A percentile compares a stretch with the other conserved stretches of the same genome.
Evolutionary conservation across 805 yeast genomes (phyloP).

Genomic region (Ogataea polymorpha): DNA sequence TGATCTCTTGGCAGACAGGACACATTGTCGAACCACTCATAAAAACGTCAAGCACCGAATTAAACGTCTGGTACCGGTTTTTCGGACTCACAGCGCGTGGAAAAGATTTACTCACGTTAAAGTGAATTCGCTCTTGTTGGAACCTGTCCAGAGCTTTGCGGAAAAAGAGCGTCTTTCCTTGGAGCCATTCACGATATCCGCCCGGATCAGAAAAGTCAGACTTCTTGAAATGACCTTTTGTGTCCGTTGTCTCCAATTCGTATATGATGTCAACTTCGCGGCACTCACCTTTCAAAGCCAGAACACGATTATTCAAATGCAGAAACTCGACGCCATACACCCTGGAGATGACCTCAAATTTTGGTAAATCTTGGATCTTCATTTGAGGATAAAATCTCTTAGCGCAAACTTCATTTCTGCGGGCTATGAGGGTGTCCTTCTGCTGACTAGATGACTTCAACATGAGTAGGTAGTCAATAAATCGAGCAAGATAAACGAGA

Average conservation of each 20-base stretch:
- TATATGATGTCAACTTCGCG: slow-evolving; percentile 14
- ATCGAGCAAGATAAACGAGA: slow-evolving; percentile 14
- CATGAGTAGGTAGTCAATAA: slow-evolving; percentile 15
- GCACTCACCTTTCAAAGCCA: slow-evolving; percentile 18
- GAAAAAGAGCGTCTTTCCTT: slow-evolving; percentile 13
- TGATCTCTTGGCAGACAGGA: slow-evolving; percentile 6
- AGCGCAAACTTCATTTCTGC: slow-evolving; percentile 8
- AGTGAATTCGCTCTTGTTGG: slow-evolving; percentile 6
- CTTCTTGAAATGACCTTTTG: slow-evolving; percentile 5
- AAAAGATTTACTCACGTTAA: neutral
- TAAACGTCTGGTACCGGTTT: slow-evolving; percentile 15
- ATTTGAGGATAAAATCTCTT: slow-evolving; percentile 15
- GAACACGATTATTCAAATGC: slow-evolving; percentile 13
- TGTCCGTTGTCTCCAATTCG: slow-evolving; percentile 12
- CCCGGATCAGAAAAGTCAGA: slow-evolving; percentile 9
- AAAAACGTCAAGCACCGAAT: slow-evolving; percentile 12
- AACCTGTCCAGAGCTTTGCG: slow-evolving; percentile 16
- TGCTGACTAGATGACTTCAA: slow-evolving; percentile 10
- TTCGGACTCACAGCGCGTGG: slow-evolving; percentile 15
- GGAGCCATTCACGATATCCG: slow-evolving; percentile 14
- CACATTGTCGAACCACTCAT: neutral
- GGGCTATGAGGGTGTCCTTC: slow-evolving; percentile 1
- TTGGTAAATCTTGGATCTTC: slow-evolving; percentile 10
- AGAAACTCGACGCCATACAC: slow-evolving; percentile 14
- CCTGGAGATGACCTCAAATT: slow-evolving; percentile 16